A percentile compares a stretch with the other conserved stretches of the same genome.
Evolutionary conservation across 2,329 filamentous ascomycete species (phyloP).

Genomic region (Scleromitrula shiraiana): DNA sequence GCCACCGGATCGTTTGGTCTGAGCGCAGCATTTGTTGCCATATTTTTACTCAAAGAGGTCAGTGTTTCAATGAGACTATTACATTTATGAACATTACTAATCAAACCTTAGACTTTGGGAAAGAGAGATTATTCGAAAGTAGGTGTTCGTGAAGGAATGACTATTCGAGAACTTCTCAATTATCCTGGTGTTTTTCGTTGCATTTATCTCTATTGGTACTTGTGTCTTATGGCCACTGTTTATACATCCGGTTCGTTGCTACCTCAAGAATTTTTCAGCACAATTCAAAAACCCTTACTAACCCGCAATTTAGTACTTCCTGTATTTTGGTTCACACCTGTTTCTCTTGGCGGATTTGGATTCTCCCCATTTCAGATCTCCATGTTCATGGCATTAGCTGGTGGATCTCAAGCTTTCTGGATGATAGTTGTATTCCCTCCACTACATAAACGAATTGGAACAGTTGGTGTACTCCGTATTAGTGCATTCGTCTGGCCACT

Average conservation of each 20-base stretch:
- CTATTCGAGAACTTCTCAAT: constrained; percentile 47
- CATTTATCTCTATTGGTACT: constrained; percentile 56
- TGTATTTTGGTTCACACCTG: constrained; percentile 58
- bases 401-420: constrained; percentile 62
- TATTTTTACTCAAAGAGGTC: constrained; percentile 53
- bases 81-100: background rate
- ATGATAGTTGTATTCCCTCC: constrained; percentile 61
- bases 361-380: constrained; percentile 58
- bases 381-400: constrained; percentile 54
- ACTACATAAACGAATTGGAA: constrained; percentile 58
- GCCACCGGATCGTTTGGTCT: constrained; percentile 46
- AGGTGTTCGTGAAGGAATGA: constrained; percentile 28
- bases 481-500: constrained; percentile 56
- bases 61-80: background rate
- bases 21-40: constrained; percentile 42
- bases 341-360: constrained; percentile 55
- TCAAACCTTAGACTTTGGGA: constrained; percentile 36
- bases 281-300: background rate
- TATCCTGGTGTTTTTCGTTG: constrained; percentile 58
- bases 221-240: constrained; percentile 60
- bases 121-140: constrained; percentile 19
- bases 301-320: constrained; percentile 41
- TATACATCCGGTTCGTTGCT: constrained; percentile 49
- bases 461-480: constrained; percentile 52
- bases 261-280: background rate